Conservation (phyloP, 2,329 filamentous ascomycete genomes). For the Hypoxylon sp. region DNA sequence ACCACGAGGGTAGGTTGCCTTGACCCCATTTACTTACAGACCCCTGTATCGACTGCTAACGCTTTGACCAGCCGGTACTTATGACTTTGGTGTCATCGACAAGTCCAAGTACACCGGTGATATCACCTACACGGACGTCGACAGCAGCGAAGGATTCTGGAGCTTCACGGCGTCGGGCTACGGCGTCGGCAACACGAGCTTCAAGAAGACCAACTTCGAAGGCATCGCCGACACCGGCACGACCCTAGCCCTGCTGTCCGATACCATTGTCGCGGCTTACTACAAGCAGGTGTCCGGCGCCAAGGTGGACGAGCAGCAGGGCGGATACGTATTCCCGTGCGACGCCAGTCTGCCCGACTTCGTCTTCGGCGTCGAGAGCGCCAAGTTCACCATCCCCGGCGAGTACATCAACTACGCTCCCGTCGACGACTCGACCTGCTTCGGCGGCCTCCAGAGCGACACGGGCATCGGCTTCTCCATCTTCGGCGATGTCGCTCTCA, state of each 20-base stretch:
- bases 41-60: conserved; percentile 28
- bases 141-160: conserved; percentile 56
- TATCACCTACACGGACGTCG: conserved; percentile 54
- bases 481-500: conserved; percentile 77
- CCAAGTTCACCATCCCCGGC: conserved; percentile 66
- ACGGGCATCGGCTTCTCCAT: conserved; percentile 64
- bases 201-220: conserved; percentile 47
- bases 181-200: conserved; percentile 48
- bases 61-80: conserved; percentile 50
- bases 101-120: conserved; percentile 52
- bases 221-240: conserved; percentile 74
- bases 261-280: conserved; percentile 64
- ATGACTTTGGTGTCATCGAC: conserved; percentile 58
- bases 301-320: conserved; percentile 55
- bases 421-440: conserved; percentile 67
- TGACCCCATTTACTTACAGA: neutral
- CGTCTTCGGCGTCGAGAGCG: conserved; percentile 63
- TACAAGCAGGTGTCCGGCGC: conserved; percentile 65
- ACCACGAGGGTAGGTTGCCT: conserved; percentile 45
- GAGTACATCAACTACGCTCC: conserved; percentile 65
- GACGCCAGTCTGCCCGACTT: conserved; percentile 63
- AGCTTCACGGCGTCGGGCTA: conserved; percentile 51
- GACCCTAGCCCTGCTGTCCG: conserved; percentile 67
- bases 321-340: conserved; percentile 70
- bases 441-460: conserved; percentile 73